A percentile compares a stretch with the other conserved stretches of the same genome.
These are phyloP conservation scores for Linnemannia hyalina DNA, from an alignment of 192 early-diverging fungal species.

Conservation along the genomic window DNA sequence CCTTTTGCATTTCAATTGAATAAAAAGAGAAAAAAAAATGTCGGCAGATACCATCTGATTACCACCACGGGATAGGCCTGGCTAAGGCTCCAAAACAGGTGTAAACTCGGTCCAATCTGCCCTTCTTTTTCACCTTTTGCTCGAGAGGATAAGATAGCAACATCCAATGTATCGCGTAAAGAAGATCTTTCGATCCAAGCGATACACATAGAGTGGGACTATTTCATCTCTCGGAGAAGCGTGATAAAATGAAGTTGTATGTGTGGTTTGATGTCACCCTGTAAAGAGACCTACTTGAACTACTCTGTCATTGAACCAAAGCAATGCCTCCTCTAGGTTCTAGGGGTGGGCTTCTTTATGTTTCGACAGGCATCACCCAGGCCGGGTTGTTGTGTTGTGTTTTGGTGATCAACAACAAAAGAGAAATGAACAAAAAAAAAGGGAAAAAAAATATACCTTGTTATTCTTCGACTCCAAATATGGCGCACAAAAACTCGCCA, in stretches of 20 bases:
- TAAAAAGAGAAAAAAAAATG: not conserved
- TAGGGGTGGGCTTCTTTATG: not conserved
- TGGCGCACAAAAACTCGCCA: not conserved
- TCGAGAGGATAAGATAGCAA: not conserved
- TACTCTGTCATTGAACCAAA: not conserved
- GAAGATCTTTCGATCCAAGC: not conserved
- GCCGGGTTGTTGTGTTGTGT: not conserved
- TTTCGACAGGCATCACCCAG: slow-evolving; percentile 7
- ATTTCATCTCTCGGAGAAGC: not conserved
- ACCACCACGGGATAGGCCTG: not conserved
- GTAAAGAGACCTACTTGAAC: not conserved
- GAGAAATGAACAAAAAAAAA: not conserved
- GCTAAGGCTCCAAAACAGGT: slow-evolving; percentile 1
- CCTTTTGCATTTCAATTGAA: not conserved
- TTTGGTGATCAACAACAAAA: not conserved
- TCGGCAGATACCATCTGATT: not conserved
- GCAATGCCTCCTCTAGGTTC: not conserved
- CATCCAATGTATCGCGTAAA: not conserved
- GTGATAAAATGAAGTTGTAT: not conserved
- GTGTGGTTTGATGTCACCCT: not conserved
- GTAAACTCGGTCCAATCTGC: slow-evolving; percentile 4
- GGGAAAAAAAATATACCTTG: not conserved
- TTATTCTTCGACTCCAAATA: not conserved
- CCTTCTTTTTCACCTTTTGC: not conserved
- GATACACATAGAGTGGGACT: not conserved